Percentiles rank a stretch among this genome's conserved stretches.
phyloP scores from a whole-genome alignment of 805 yeast species.

The Metschnikowia anglica region DNA sequence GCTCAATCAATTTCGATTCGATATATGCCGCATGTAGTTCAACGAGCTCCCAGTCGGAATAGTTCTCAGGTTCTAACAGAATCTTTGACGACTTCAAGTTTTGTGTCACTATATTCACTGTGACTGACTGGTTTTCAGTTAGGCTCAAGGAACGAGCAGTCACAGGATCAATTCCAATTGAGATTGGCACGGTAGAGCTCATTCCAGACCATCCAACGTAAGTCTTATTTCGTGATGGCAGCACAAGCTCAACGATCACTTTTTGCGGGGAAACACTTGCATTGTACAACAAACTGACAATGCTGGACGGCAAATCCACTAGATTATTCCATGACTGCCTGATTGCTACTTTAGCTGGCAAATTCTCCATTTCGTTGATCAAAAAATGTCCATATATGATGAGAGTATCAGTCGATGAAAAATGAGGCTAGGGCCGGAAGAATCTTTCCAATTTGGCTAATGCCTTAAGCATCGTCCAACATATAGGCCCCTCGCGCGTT shows the following conservation, averaged over 20 bases:
- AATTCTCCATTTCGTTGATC: slow-evolving; percentile 34
- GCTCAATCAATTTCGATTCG: slow-evolving; percentile 73
- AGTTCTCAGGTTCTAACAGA: slow-evolving; percentile 71
- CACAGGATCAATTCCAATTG: slow-evolving; percentile 64
- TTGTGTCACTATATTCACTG: slow-evolving; percentile 48
- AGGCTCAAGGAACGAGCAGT: slow-evolving; percentile 57
- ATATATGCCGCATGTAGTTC: slow-evolving; percentile 77
- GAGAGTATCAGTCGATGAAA: not conserved
- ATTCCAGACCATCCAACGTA: slow-evolving; percentile 72
- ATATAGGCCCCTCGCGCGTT: slow-evolving; percentile 3
- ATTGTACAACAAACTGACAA: slow-evolving; percentile 46
- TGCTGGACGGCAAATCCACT: slow-evolving; percentile 52
- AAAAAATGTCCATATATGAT: not conserved
- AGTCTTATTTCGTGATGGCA: slow-evolving; percentile 22
- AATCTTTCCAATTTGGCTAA: not conserved
- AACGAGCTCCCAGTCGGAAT: slow-evolving; percentile 88
- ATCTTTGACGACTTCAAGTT: slow-evolving; percentile 57
- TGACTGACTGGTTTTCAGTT: slow-evolving; percentile 37
- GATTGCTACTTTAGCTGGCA: slow-evolving; percentile 28
- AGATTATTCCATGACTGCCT: slow-evolving; percentile 47
- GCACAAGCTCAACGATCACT: slow-evolving; percentile 51
- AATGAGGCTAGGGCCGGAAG: not conserved
- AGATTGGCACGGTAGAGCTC: slow-evolving; percentile 31
- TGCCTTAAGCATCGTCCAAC: not conserved
- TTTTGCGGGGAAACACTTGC: slow-evolving; percentile 58